These are phyloP conservation scores for Suillus subaureus DNA, from an alignment of 768 basidiomycete genomes.

Conservation along the genomic window DNA sequence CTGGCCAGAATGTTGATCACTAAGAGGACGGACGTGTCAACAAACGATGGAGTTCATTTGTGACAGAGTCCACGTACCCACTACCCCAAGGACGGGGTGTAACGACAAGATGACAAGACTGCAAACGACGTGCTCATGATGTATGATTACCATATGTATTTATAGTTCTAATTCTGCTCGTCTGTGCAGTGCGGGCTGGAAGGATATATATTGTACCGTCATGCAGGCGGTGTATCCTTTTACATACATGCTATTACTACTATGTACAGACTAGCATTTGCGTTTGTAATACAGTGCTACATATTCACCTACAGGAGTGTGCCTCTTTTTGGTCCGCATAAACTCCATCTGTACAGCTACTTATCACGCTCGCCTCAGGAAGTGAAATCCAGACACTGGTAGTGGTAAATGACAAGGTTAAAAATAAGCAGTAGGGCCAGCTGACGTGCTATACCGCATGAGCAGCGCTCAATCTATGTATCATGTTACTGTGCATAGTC, in stretches of 20 bases:
- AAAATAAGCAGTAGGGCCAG: no score
- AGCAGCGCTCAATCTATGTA: no score
- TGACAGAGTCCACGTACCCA: not conserved
- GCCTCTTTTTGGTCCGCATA: not conserved
- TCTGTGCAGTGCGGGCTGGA: not conserved
- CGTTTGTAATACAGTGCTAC: not conserved
- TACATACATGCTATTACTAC: not conserved
- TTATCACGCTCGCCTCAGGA: no score
- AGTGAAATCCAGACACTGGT: no score
- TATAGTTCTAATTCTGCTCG: constrained; percentile 3
- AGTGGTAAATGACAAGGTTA: no score
- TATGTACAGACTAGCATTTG: not conserved
- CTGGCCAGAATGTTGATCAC: not conserved
- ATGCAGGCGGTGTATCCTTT: not conserved
- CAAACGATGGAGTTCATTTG: no score
- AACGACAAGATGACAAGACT: not conserved
- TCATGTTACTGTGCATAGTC: no score
- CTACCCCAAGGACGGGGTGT: not conserved
- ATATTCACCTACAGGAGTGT: not conserved
- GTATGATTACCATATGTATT: constrained; percentile 5
- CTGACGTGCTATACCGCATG: no score
- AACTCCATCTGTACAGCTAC: not conserved
- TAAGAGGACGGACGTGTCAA: not conserved
- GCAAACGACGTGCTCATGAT: not conserved
- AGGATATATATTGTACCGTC: not conserved